Evolutionary conservation across 192 early-diverging fungal species (phyloP).

Genomic region (Coemansia sp.): DNA sequence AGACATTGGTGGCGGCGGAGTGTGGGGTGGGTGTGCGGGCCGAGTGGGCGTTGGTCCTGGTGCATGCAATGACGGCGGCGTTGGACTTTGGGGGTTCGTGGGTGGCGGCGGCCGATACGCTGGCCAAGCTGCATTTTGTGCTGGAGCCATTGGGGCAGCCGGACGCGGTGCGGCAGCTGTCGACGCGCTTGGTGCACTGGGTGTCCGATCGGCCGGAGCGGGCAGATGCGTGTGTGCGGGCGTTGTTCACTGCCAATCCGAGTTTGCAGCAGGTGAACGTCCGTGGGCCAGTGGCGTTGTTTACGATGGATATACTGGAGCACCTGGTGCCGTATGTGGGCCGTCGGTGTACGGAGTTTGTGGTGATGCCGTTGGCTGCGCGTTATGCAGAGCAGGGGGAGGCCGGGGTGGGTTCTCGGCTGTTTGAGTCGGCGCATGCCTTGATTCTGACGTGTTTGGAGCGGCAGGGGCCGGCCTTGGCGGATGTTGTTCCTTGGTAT

Average conservation of each 20-base stretch:
- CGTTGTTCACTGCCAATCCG: slow-evolving; percentile 14
- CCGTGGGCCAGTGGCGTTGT: too few species aligned
- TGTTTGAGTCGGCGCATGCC: slow-evolving; percentile 43
- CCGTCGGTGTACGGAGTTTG: too few species aligned
- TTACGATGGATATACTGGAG: slow-evolving; percentile 34
- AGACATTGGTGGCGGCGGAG: neutral
- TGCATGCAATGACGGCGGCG: slow-evolving; percentile 9
- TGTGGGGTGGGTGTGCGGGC: too few species aligned
- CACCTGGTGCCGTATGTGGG: slow-evolving; percentile 8
- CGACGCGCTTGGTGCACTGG: slow-evolving; percentile 1
- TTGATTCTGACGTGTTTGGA: slow-evolving; percentile 22
- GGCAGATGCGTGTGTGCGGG: neutral
- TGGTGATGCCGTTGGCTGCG: slow-evolving; percentile 21
- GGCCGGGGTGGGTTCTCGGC: neutral
- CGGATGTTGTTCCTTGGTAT: slow-evolving; percentile 27
- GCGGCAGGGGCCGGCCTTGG: neutral
- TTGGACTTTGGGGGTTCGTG: too few species aligned
- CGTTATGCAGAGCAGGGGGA: slow-evolving; percentile 4
- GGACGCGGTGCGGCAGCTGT: slow-evolving; percentile 4
- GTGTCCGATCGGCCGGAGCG: neutral
- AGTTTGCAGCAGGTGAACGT: slow-evolving; percentile 16
- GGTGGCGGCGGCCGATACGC: too few species aligned
- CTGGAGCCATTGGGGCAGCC: too few species aligned
- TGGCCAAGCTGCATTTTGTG: too few species aligned
- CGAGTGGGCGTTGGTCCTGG: too few species aligned